phyloP scores from a whole-genome alignment of 2,329 filamentous ascomycete genomes.

The Ceratocystis huliohia region DNA sequence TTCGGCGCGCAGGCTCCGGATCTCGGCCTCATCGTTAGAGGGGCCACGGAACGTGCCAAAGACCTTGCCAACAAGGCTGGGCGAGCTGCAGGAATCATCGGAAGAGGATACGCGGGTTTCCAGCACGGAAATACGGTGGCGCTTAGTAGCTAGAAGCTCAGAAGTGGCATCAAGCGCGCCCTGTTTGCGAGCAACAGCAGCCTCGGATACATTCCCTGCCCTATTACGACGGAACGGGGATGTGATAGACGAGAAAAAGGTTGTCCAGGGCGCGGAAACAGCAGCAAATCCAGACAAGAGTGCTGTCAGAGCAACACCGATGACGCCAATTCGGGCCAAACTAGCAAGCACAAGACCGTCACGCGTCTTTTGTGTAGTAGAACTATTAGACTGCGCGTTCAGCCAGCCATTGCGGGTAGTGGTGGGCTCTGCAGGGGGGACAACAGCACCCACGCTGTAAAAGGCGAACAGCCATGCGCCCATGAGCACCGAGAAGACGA shows the following conservation, averaged over 20 bases:
- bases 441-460: conserved; percentile 58
- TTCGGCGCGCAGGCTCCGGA: conserved; percentile 55
- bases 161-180: conserved; percentile 64
- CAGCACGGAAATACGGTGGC: conserved; percentile 56
- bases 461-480: conserved; percentile 58
- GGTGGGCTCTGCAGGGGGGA: conserved; percentile 34
- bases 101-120: conserved; percentile 41
- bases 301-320: conserved; percentile 77
- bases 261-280: conserved; percentile 79
- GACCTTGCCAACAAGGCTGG: conserved; percentile 59
- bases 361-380: conserved; percentile 23
- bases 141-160: conserved; percentile 66
- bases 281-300: conserved; percentile 79
- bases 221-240: conserved; percentile 33
- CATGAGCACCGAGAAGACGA: conserved; percentile 50
- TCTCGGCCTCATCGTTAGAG: conserved; percentile 45
- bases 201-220: conserved; percentile 51
- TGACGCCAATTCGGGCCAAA: conserved; percentile 62
- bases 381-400: conserved; percentile 14
- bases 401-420: conserved; percentile 13
- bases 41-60: conserved; percentile 58
- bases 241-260: conserved; percentile 44
- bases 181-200: conserved; percentile 64
- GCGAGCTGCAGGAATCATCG: conserved; percentile 11
- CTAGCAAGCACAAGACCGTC: conserved; percentile 38